Evolutionary conservation across 78 protist species (phyloP), one percentile per base, ranked within the genome.

Genomic region (Emiliania huxleyi): DNA sequence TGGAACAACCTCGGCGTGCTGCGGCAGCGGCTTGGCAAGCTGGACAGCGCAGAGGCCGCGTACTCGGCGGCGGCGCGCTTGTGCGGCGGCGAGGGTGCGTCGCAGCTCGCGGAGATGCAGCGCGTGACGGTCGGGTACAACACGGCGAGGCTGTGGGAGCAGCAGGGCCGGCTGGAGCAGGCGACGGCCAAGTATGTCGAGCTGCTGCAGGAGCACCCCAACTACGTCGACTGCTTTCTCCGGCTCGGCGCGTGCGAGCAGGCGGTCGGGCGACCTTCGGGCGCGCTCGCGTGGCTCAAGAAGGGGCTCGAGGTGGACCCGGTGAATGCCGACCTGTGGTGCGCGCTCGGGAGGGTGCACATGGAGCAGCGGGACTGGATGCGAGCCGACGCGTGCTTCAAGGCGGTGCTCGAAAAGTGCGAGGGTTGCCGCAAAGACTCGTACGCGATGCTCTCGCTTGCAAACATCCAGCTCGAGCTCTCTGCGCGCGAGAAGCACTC

Each of bases 401-500:
- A 90, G 33, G 5, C 69, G 12, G 52, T n/a, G 40, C 0, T 89
- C 42, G 87, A 11, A 2, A 26, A 69, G 2, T 15, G 21, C 33
- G 85, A 89, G 90, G 91, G 90, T n/a, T 62, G 75, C 75, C 93
- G 93, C 56, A 69, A 90, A 45, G 97, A 96, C 26, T 69, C 94
- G 62, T 96, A 94, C 79, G 93, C 96, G 4, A 40, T 87, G 69
- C 38, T 95, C 37, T 52, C 95, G 25, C 71, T 95, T 3, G 96
- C 94, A 22, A 96, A 91, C 38, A 62, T 94, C 37, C 94, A 93
- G 62, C 85, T 69, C 87, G 12, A 45, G 23, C 56, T 49, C n/a
- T 3, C 38, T 19, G n/a, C 55, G 62, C 8, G 12, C 3, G 92
- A 95, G 45, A 90, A 92, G 62, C 62, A 15, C 1, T 75, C 69